These are phyloP conservation scores for Sporothrix variecibatus DNA, from an alignment of 2,329 filamentous ascomycete species.

Conservation along the genomic window DNA sequence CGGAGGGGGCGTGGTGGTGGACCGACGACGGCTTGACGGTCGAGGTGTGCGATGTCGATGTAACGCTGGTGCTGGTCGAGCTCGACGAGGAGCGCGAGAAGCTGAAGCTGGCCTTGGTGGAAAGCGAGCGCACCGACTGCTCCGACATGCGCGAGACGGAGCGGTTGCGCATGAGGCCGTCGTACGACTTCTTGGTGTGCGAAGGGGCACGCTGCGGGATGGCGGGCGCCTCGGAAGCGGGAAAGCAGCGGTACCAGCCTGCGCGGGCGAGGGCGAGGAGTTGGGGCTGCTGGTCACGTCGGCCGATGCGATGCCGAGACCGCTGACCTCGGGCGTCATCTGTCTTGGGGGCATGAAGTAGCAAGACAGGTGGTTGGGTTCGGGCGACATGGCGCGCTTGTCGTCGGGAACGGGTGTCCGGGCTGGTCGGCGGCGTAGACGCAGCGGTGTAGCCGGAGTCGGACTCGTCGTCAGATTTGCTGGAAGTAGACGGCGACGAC, in stretches of 20 bases:
- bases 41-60: slow-evolving; percentile 43
- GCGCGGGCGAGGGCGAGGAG: slow-evolving; percentile 35
- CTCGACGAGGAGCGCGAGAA: slow-evolving; percentile 61
- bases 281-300: slow-evolving; percentile 43
- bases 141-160: slow-evolving; percentile 56
- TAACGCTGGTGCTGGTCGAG: slow-evolving; percentile 52
- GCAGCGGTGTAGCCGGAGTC: slow-evolving; percentile 62
- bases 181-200: slow-evolving; percentile 83
- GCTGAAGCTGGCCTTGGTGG: slow-evolving; percentile 57
- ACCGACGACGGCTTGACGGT: slow-evolving; percentile 29
- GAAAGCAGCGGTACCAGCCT: slow-evolving; percentile 15
- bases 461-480: slow-evolving; percentile 70
- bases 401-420: slow-evolving; percentile 60
- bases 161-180: slow-evolving; percentile 59
- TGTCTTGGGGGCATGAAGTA: slow-evolving; percentile 62
- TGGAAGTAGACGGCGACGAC: slow-evolving; percentile 50
- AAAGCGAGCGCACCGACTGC: slow-evolving; percentile 54
- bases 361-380: slow-evolving; percentile 67
- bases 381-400: slow-evolving; percentile 54
- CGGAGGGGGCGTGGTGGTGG: slow-evolving; percentile 8
- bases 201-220: slow-evolving; percentile 80
- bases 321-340: slow-evolving; percentile 36
- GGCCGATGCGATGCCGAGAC: slow-evolving; percentile 14
- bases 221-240: slow-evolving; percentile 53
- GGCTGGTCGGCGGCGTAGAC: slow-evolving; percentile 65